These are phyloP conservation scores for Alisma plantagoaquatica DNA, from an alignment of 106 monocot species.

Conservation along the genomic window DNA sequence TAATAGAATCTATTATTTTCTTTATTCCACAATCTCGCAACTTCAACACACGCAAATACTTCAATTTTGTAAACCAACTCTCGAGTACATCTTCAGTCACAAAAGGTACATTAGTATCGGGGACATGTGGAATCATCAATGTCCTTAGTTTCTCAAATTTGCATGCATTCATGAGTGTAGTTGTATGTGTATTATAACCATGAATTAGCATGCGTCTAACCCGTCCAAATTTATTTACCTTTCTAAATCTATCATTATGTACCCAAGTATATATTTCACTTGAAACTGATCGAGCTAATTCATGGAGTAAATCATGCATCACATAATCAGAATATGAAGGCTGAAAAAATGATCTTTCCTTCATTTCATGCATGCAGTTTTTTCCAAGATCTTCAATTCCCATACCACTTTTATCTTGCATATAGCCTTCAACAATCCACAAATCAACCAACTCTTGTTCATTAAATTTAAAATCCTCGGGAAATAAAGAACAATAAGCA, in stretches of 20 bases:
- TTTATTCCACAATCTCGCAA: background rate
- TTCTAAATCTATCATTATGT: background rate
- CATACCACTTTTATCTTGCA: background rate
- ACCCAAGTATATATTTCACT: slow-evolving; percentile 2
- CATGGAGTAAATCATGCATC: slow-evolving; percentile 31
- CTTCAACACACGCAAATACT: slow-evolving; percentile 8
- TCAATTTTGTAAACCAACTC: background rate
- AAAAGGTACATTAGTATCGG: background rate
- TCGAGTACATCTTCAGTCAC: background rate
- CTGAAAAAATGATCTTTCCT: slow-evolving; percentile 17
- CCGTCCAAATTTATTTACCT: background rate
- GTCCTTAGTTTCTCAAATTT: slow-evolving; percentile 8
- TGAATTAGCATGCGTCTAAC: too few relatives aligned
- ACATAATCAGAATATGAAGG: background rate
- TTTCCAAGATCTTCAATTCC: slow-evolving; percentile 16
- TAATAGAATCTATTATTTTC: slow-evolving; percentile 7
- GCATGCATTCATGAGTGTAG: background rate
- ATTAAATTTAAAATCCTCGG: background rate
- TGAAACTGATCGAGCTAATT: slow-evolving; percentile 21
- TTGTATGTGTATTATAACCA: too few relatives aligned
- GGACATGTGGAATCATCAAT: background rate
- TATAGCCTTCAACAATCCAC: slow-evolving; percentile 28
- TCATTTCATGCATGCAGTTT: slow-evolving; percentile 15
- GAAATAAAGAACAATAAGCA: slow-evolving; percentile 19
- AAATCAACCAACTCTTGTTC: slow-evolving; percentile 5